phyloP scores from a whole-genome alignment of 768 basidiomycete genomes.

The Macrolepiota fuliginosa region DNA sequence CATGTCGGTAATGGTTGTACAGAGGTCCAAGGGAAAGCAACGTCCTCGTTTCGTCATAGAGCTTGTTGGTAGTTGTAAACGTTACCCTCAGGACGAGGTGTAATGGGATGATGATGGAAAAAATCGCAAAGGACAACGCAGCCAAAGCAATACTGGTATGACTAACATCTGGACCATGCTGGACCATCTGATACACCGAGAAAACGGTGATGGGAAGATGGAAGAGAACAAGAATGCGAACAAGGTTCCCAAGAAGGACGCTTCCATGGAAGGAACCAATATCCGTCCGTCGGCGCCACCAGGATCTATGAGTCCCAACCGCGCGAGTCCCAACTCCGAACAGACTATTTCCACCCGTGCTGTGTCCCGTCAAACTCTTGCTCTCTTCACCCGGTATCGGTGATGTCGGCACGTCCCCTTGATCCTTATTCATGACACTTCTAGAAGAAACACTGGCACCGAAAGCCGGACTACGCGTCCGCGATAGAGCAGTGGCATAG shows the following conservation, averaged over 20 bases:
- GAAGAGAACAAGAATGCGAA: constrained; percentile 87
- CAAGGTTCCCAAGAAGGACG: constrained; percentile 85
- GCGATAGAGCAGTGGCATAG: constrained; percentile 19
- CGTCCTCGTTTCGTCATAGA: constrained; percentile 94
- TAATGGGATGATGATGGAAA: constrained; percentile 77
- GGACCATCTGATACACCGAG: constrained; percentile 82
- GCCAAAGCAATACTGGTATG: constrained; percentile 73
- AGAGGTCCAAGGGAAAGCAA: constrained; percentile 87
- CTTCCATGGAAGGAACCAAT: constrained; percentile 79
- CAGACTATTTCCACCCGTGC: constrained; percentile 7
- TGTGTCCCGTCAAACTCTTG: constrained; percentile 11
- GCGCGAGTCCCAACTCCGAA: constrained; percentile 10
- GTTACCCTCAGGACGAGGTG: constrained; percentile 76
- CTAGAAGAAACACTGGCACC: constrained; percentile 16
- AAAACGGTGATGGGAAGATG: constrained; percentile 94
- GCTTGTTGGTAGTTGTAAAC: constrained; percentile 78
- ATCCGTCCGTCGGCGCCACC: constrained; percentile 57
- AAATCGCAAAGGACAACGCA: constrained; percentile 72
- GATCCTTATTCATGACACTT: constrained; percentile 42
- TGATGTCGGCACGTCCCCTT: constrained; percentile 10
- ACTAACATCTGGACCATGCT: constrained; percentile 48
- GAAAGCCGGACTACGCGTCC: constrained; percentile 37
- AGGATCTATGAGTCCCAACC: constrained; percentile 33
- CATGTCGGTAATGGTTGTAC: constrained; percentile 93
- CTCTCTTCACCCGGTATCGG: constrained; percentile 9